Evolutionary conservation across 495 filamentous ascomycete species (phyloP).

Genomic region (Penicillium odoratum): DNA sequence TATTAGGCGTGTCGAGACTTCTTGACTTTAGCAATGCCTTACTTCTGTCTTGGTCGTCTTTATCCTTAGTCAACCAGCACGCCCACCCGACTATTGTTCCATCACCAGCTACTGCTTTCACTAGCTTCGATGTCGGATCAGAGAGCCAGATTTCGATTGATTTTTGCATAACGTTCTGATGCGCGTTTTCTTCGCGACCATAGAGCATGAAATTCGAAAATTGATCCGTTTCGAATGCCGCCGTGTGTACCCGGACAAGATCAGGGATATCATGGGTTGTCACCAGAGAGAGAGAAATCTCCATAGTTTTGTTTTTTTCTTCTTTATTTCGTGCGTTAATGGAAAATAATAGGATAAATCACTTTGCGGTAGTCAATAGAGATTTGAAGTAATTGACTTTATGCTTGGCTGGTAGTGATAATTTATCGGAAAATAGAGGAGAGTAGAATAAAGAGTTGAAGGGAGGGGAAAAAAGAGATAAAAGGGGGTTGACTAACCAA

Average conservation of each 20-base stretch:
- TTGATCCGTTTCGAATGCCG: conserved; percentile 1
- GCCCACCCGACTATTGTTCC: conserved; percentile 1
- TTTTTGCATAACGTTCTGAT: conserved; percentile 1
- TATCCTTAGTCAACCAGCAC: not conserved
- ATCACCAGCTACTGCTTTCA: not conserved
- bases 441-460: not conserved
- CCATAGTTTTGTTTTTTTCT: not conserved
- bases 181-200: conserved; percentile 1
- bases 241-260: not conserved
- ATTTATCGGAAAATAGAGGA: not conserved
- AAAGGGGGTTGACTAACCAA: not conserved
- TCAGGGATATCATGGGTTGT: conserved; percentile 1
- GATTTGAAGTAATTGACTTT: no score
- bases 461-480: not conserved
- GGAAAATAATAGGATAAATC: not conserved
- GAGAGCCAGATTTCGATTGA: not conserved
- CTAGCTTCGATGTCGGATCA: conserved; percentile 2
- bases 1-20: not conserved
- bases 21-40: not conserved
- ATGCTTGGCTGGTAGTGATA: conserved; percentile 2
- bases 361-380: no score
- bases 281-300: not conserved
- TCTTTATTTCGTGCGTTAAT: no score
- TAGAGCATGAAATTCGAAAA: not conserved
- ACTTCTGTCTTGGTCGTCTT: not conserved